Percentiles rank a stretch among this genome's conserved stretches.
These are phyloP conservation scores for Talaromyces ruber DNA, from an alignment of 495 filamentous ascomycete species.

Conservation along the genomic window DNA sequence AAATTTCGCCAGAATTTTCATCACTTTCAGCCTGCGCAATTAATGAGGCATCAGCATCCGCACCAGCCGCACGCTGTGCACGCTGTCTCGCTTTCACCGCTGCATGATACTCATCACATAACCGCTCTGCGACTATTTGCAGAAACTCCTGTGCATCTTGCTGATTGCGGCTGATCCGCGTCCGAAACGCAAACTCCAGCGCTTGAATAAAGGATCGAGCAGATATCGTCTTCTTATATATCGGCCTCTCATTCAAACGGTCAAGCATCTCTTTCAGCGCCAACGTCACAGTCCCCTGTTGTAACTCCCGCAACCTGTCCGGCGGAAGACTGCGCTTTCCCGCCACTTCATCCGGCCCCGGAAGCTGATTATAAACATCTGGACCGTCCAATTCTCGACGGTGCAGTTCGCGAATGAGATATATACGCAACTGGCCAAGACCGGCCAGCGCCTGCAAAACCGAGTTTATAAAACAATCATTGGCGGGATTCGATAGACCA, in stretches of 20 bases:
- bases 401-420: conserved; percentile 82
- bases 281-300: conserved; percentile 72
- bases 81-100: conserved; percentile 58
- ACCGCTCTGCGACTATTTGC: conserved; percentile 83
- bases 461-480: conserved; percentile 99
- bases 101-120: conserved; percentile 90
- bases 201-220: conserved; percentile 68
- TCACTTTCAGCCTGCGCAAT: conserved; percentile 10
- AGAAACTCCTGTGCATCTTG: conserved; percentile 99
- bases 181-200: conserved; percentile 78
- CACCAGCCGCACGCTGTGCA: conserved; percentile 13
- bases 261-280: conserved; percentile 90
- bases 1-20: conserved; percentile 15
- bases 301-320: conserved; percentile 64
- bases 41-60: conserved; percentile 6
- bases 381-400: conserved; percentile 68
- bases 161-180: conserved; percentile 84
- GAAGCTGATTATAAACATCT: conserved; percentile 55
- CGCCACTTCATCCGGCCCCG: conserved; percentile 34
- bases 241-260: conserved; percentile 85
- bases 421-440: conserved; percentile 80
- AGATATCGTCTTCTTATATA: conserved; percentile 90
- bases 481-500: conserved; percentile 82
- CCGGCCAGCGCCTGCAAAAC: conserved; percentile 93
- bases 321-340: conserved; percentile 30